Evolutionary conservation across 345 rosid species (phyloP).

Genomic region (Gossypium herbaceum): DNA sequence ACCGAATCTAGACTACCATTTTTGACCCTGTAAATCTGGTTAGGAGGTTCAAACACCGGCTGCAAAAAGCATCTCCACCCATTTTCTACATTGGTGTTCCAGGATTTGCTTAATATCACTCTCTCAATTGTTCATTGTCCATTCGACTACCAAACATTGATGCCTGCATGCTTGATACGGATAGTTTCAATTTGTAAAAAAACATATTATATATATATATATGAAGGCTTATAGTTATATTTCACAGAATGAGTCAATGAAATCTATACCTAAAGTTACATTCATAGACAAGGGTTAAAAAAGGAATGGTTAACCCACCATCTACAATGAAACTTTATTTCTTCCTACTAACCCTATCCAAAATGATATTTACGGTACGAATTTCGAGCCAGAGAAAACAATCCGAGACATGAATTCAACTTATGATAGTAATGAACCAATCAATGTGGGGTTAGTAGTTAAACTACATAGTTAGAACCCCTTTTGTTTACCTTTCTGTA

Average conservation of each 20-base stretch:
- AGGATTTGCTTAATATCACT: neutral
- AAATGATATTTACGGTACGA: neutral
- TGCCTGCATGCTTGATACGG: neutral
- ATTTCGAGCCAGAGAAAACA: neutral
- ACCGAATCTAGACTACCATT: neutral
- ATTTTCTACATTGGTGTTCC: neutral
- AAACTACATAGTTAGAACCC: conserved; percentile 7
- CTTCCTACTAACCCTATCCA: neutral
- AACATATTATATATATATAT: neutral
- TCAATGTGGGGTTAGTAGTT: conserved; percentile 22
- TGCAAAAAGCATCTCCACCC: neutral
- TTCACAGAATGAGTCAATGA: neutral
- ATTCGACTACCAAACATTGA: neutral
- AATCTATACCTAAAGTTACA: neutral
- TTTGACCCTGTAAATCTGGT: neutral
- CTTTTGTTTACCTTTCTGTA: conserved; percentile 19
- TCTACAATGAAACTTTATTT: conserved; percentile 8
- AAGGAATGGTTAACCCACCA: conserved; percentile 14
- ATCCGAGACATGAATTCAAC: neutral
- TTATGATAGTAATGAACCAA: conserved; percentile 1
- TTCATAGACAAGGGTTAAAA: conserved; percentile 5
- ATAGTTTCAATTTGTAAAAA: neutral
- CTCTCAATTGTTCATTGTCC: neutral
- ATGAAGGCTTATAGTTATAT: neutral
- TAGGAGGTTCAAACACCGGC: neutral